Percentiles rank a stretch among this genome's conserved stretches.
Evolutionary conservation across 176 grass and related monocot genomes (phyloP).

Genomic region (maize (Zea mays)): Zm-B73-REFERENCE-NAM-5.0 NC_050103.1:79314501-79315000

Average conservation of each 20-base stretch:
- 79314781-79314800: constrained; percentile 77
- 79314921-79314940: not conserved
- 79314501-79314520: constrained; percentile 96
- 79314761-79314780: constrained; percentile 95
- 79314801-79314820: no score
- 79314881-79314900: no score
- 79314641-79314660: constrained; percentile 23
- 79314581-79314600: constrained; percentile 91
- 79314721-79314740: constrained; percentile 95
- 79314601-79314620: constrained; percentile 56
- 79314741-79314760: constrained; percentile 98
- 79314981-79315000: constrained; percentile 95
- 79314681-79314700: constrained; percentile 98
- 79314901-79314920: no score
- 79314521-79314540: constrained; percentile 95
- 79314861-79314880: no score
- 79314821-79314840: no score
- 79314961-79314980: constrained; percentile 45
- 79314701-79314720: constrained; percentile 86
- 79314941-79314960: constrained; percentile 23
- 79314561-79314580: constrained; percentile 90
- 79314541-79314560: constrained; percentile 95
- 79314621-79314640: constrained; percentile 20
- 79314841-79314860: no score
- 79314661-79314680: constrained; percentile 47